Base-by-base conservation (phyloP, 163 green algal genomes). In the Scenedesmus sp. region DNA sequence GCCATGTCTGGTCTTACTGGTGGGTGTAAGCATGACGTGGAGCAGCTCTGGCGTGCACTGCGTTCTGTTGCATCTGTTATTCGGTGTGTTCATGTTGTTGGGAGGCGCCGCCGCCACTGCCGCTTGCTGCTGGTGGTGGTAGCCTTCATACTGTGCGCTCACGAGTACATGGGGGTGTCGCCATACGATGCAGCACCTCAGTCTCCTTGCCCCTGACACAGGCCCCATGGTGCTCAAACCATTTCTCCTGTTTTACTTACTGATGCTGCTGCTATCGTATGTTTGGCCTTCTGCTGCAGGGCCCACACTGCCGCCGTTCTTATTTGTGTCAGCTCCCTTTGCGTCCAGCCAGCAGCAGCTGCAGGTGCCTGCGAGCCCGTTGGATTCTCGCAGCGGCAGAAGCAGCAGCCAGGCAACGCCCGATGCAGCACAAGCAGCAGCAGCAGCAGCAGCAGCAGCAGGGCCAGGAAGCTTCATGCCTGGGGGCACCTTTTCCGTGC, bases 321-420 rank as follows among this genome's bases (percentile, higher is more conserved):
- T 81, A 61, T 61, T 89, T 33, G 33, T 46, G 0, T 61, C 84
- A 43, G 84, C 59, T 35, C 37, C 59, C 1, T 46, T 81, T 46
- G 12, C 9, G 22, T 30, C 72, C 56, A 70, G 56, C 56, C 46
- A 70, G 24, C 51, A 81, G 72, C 81, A 68, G 49, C 81, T 30
- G 81, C 81, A 70, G 40, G 81, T 49, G 37, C 49, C 81, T 49
- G 81, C 37, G 4, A 81, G 35, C 37, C 37, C 72, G 51, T 13
- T 33, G 18, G 53, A 42, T 26, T 13, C 35, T 15, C 35, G 30
- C 3, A 81, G 79, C 79, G n/a, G 79, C 43, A 85, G 79, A 37
- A 83, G 84, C 24, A 51, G 84, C 65, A 89, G 84, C 84, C 59
- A 65, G 68, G 85, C 68, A 73, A 40, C 68, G 37, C 44, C 85